phyloP scores from a whole-genome alignment of 2,329 filamentous ascomycete genomes.

The Colletotrichum liaoningense region DNA sequence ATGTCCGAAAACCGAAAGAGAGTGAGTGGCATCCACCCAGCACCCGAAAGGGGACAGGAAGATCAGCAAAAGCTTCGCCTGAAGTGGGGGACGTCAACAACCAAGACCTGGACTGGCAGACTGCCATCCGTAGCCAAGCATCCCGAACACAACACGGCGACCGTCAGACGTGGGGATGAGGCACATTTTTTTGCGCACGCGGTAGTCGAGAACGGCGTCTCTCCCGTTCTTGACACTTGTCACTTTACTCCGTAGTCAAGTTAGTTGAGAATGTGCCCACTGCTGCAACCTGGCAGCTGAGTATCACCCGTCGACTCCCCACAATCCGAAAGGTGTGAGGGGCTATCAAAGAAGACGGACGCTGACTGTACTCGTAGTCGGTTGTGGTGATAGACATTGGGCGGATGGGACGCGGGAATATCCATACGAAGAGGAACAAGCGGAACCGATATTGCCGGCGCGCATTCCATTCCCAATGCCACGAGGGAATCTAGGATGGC shows the following conservation, averaged over 20 bases:
- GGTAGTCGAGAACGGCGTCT: conserved; percentile 20
- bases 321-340: conserved; percentile 14
- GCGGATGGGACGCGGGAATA: background rate
- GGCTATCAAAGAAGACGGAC: background rate
- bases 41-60: background rate
- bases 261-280: background rate
- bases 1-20: background rate
- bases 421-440: background rate
- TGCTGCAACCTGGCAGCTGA: background rate
- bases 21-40: background rate
- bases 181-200: background rate
- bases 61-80: conserved; percentile 32
- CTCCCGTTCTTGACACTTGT: background rate
- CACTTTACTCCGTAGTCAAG: background rate
- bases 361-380: background rate
- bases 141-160: background rate
- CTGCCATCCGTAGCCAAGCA: background rate
- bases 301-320: conserved; percentile 11
- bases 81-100: conserved; percentile 19
- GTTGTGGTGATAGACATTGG: background rate
- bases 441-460: conserved; percentile 24
- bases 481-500: conserved; percentile 32
- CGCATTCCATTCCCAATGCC: conserved; percentile 24
- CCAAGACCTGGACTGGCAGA: conserved; percentile 4
- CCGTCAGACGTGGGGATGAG: background rate